Percentiles rank a stretch among this genome's conserved stretches.
phyloP scores from a whole-genome alignment of 2,329 filamentous ascomycete species.

The Arthrinium puccinioides region DNA sequence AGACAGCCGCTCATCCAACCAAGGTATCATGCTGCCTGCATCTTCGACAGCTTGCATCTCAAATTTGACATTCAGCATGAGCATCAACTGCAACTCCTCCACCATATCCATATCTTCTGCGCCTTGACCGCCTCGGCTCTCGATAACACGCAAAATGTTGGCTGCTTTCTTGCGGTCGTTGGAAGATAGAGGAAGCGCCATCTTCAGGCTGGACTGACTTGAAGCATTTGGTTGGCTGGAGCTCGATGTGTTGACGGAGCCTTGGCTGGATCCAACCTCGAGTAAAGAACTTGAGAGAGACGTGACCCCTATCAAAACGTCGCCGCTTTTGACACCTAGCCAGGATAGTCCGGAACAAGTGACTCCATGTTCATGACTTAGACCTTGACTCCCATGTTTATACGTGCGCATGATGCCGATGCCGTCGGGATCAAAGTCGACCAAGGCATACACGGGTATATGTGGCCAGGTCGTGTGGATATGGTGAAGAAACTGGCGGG shows the following conservation, averaged over 20 bases:
- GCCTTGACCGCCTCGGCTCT: slow-evolving; percentile 17
- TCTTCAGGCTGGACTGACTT: not conserved
- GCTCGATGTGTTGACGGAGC: not conserved
- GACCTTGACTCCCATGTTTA: slow-evolving; percentile 57
- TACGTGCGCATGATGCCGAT: slow-evolving; percentile 69
- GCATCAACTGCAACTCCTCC: slow-evolving; percentile 62
- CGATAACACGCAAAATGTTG: slow-evolving; percentile 40
- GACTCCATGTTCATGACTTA: slow-evolving; percentile 51
- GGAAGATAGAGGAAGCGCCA: slow-evolving; percentile 31
- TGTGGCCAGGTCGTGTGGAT: slow-evolving; percentile 39
- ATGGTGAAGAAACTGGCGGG: slow-evolving; percentile 54
- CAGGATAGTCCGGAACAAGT: slow-evolving; percentile 48
- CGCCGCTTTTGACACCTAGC: slow-evolving; percentile 51
- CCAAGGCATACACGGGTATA: slow-evolving; percentile 54
- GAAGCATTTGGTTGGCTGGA: not conserved
- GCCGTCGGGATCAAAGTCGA: slow-evolving; percentile 74
- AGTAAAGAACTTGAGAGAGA: too few relatives aligned
- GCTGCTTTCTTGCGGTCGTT: slow-evolving; percentile 53
- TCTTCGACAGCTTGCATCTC: slow-evolving; percentile 68
- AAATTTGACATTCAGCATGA: slow-evolving; percentile 66
- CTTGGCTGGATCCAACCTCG: too few relatives aligned
- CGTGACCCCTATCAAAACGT: slow-evolving; percentile 28
- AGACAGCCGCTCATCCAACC: slow-evolving; percentile 39
- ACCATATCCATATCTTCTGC: slow-evolving; percentile 31
- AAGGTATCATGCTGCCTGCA: slow-evolving; percentile 38